Percentiles rank a stretch among this genome's conserved stretches.
Evolutionary conservation across 192 early-diverging fungal genomes (phyloP).

Genomic region (Allomyces macrogynus): DNA sequence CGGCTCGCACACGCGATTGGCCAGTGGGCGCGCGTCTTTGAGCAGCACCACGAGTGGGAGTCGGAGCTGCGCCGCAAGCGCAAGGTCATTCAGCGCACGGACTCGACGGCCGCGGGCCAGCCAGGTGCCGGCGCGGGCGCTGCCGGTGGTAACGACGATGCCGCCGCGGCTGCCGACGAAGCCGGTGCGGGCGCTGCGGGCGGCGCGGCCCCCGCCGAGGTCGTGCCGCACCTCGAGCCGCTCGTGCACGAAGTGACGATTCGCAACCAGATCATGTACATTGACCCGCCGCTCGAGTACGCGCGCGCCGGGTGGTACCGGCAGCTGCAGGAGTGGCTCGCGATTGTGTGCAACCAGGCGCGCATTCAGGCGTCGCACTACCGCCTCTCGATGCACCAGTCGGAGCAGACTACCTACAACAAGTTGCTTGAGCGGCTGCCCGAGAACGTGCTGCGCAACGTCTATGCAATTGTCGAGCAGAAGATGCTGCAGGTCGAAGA

Average conservation of each 20-base stretch:
- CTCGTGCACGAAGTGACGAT: conserved; percentile 75
- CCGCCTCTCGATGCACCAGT: conserved; percentile 26
- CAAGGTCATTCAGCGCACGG: neutral
- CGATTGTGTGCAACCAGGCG: conserved; percentile 61
- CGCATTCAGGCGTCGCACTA: conserved; percentile 79
- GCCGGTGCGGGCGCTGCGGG: conserved; percentile 19
- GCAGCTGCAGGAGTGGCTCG: conserved; percentile 87
- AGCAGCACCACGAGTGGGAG: neutral
- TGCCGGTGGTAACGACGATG: too few relatives aligned
- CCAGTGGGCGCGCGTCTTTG: conserved; percentile 47
- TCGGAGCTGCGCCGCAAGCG: neutral
- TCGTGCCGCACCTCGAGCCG: conserved; percentile 25
- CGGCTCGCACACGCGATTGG: conserved; percentile 61
- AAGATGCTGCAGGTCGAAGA: conserved; percentile 52
- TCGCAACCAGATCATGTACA: conserved; percentile 86
- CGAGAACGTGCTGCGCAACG: conserved; percentile 42
- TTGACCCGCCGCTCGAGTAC: conserved; percentile 88
- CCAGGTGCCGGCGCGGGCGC: too few relatives aligned
- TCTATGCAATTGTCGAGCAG: conserved; percentile 64
- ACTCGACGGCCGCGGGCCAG: neutral
- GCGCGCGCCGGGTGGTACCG: conserved; percentile 72
- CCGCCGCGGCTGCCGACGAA: conserved; percentile 19
- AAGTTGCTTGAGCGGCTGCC: conserved; percentile 46
- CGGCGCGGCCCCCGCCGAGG: conserved; percentile 15
- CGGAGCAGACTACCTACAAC: conserved; percentile 11